Evolutionary conservation across 2,329 filamentous ascomycete genomes (phyloP).

Genomic region (Madurella fahalii): DNA sequence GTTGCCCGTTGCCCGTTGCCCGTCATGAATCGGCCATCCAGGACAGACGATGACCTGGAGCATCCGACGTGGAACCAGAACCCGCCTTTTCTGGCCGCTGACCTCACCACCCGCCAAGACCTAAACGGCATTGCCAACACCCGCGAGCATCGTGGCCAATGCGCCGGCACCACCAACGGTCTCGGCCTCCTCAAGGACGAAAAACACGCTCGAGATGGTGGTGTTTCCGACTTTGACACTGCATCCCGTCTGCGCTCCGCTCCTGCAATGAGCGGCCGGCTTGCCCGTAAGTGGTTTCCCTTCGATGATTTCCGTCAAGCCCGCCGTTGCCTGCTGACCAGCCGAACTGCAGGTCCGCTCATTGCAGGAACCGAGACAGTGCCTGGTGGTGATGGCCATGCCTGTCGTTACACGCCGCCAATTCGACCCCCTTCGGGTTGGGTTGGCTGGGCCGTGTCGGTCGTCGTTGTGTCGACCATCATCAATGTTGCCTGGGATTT

Average conservation of each 20-base stretch:
- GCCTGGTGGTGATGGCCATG: constrained; percentile 41
- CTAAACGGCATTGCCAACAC: constrained; percentile 52
- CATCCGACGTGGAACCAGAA: constrained; percentile 53
- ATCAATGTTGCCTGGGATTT: constrained; percentile 16
- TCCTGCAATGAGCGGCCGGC: constrained; percentile 14
- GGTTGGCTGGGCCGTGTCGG: constrained; percentile 41
- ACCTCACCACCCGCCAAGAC: constrained; percentile 51
- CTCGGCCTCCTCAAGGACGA: constrained; percentile 15
- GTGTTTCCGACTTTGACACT: not conserved
- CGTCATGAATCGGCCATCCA: constrained; percentile 53
- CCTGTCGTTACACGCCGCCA: constrained; percentile 31
- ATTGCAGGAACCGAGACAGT: constrained; percentile 24
- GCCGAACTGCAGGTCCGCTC: constrained; percentile 17
- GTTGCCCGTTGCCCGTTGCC: not conserved
- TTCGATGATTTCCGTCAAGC: not conserved
- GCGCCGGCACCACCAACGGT: constrained; percentile 1
- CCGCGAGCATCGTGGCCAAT: constrained; percentile 28
- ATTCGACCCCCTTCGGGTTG: constrained; percentile 34
- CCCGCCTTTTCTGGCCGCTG: constrained; percentile 45
- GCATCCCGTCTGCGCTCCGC: not conserved
- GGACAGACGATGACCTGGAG: constrained; percentile 43
- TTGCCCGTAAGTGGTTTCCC: not conserved
- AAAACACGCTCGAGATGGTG: constrained; percentile 9
- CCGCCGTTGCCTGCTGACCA: constrained; percentile 15
- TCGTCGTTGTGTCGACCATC: constrained; percentile 31